phyloP scores from a whole-genome alignment of 106 monocot species.

The Platanthera zijinensis region DNA sequence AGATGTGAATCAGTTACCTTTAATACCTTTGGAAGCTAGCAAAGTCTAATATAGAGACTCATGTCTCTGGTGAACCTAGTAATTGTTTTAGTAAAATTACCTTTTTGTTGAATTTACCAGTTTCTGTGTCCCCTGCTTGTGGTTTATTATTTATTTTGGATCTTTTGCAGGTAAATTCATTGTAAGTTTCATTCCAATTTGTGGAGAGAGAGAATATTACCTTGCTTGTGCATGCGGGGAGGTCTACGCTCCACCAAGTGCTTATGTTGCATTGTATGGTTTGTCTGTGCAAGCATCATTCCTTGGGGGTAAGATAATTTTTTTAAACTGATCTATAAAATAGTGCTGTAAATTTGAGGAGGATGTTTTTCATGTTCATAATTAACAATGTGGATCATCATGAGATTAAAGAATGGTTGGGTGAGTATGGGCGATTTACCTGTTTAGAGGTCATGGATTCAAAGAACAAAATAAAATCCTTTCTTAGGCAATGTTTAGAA shows the following conservation, averaged over 20 bases:
- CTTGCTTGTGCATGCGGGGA: conserved; percentile 93
- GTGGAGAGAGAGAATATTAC: conserved; percentile 93
- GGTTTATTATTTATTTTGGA: conserved; percentile 13
- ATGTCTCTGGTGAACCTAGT: neutral
- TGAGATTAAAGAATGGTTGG: neutral
- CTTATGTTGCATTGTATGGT: conserved; percentile 79
- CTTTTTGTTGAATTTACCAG: neutral
- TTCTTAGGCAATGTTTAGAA: neutral
- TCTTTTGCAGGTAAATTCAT: conserved; percentile 67
- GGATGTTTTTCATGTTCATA: neutral
- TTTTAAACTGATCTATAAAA: neutral
- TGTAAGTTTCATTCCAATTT: conserved; percentile 68
- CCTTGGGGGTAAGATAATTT: conserved; percentile 55
- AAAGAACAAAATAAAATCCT: neutral
- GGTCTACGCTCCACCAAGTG: conserved; percentile 79
- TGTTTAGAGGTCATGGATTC: neutral
- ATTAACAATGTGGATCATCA: neutral
- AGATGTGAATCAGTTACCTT: too few species aligned
- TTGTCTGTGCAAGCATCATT: conserved; percentile 74
- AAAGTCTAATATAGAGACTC: neutral
- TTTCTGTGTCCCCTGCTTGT: neutral
- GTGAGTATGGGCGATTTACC: neutral
- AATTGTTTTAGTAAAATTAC: neutral
- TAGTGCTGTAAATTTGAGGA: neutral
- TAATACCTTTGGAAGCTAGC: too few species aligned